Conservation (phyloP, 2,329 filamentous ascomycete species). For the Aspergillus sp. region DNA sequence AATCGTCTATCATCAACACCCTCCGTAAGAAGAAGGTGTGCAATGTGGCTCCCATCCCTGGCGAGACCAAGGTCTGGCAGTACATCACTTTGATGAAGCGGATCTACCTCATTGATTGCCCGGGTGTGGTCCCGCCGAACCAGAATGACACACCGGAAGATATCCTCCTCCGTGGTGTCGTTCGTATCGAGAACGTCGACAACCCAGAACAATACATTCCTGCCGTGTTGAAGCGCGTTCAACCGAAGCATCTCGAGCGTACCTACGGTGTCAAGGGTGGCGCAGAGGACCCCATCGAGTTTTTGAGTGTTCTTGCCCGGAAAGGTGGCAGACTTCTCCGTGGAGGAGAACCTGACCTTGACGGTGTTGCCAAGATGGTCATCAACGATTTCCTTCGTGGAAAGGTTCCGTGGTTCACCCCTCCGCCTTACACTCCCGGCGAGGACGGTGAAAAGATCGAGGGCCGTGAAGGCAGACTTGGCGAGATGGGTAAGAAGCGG, state of each 20-base stretch:
- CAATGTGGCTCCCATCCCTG: constrained; percentile 89
- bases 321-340: constrained; percentile 84
- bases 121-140: constrained; percentile 91
- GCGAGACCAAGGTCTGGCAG: constrained; percentile 97
- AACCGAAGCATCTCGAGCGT: constrained; percentile 82
- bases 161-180: constrained; percentile 84
- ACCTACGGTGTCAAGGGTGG: constrained; percentile 85
- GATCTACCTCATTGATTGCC: constrained; percentile 94
- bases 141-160: constrained; percentile 80
- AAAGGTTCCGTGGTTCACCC: constrained; percentile 94
- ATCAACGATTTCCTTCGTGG: constrained; percentile 94
- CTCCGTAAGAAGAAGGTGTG: constrained; percentile 92
- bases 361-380: constrained; percentile 95
- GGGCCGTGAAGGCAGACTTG: constrained; percentile 73
- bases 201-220: constrained; percentile 95
- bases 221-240: constrained; percentile 75
- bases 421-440: constrained; percentile 62
- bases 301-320: constrained; percentile 81
- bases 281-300: constrained; percentile 70
- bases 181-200: constrained; percentile 92
- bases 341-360: constrained; percentile 91
- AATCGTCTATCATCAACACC: constrained; percentile 96
- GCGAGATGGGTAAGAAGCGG: constrained; percentile 79
- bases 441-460: constrained; percentile 56
- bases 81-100: constrained; percentile 95